phyloP scores from a whole-genome alignment of 768 basidiomycete genomes.

The Tylopilus felleus region DNA sequence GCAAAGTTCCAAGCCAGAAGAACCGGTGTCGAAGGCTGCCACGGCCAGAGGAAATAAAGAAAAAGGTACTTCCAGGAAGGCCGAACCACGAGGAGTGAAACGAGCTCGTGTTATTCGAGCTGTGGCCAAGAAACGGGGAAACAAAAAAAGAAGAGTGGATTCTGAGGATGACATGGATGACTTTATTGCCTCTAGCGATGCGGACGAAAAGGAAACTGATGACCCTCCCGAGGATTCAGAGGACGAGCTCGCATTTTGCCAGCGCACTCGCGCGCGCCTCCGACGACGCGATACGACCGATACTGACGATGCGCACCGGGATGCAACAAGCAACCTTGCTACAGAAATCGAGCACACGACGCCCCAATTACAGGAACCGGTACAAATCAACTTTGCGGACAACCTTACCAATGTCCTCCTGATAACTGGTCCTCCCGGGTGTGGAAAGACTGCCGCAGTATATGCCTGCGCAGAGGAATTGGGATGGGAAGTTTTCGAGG shows the following conservation, averaged over 20 bases:
- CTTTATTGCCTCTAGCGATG: slow-evolving; percentile 51
- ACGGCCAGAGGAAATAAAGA: slow-evolving; percentile 8
- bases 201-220: slow-evolving; percentile 29
- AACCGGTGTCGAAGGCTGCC: neutral
- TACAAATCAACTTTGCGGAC: slow-evolving; percentile 33
- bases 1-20: slow-evolving; percentile 7
- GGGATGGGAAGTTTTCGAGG: slow-evolving; percentile 95
- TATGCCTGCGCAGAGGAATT: slow-evolving; percentile 94
- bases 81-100: slow-evolving; percentile 43
- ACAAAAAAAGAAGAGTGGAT: slow-evolving; percentile 53
- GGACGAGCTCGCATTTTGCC: slow-evolving; percentile 32
- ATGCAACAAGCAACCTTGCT: neutral
- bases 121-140: slow-evolving; percentile 43
- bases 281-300: slow-evolving; percentile 2
- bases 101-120: slow-evolving; percentile 58
- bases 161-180: slow-evolving; percentile 54
- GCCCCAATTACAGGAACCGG: slow-evolving; percentile 9
- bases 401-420: slow-evolving; percentile 84
- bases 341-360: slow-evolving; percentile 5
- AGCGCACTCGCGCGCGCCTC: slow-evolving; percentile 21
- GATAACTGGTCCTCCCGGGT: slow-evolving; percentile 75
- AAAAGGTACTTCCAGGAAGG: slow-evolving; percentile 24
- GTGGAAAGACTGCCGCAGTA: slow-evolving; percentile 89
- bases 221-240: slow-evolving; percentile 38
- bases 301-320: neutral